phyloP scores from a whole-genome alignment of 1,139 yeast species.

The Zygoascus sp. region DNA sequence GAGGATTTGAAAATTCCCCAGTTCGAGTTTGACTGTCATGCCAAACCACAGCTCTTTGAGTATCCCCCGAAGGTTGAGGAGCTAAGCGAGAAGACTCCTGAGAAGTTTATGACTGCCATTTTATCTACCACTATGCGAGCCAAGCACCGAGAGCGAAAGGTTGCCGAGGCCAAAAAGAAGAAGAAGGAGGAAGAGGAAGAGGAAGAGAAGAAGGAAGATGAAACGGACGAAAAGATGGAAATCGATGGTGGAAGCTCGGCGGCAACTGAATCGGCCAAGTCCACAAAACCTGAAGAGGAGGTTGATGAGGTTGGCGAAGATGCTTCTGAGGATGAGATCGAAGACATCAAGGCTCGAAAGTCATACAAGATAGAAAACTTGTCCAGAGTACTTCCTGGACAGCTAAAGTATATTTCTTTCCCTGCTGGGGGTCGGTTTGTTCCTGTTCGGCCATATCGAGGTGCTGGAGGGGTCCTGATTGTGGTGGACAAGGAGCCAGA shows the following conservation, averaged over 20 bases:
- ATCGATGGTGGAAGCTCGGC: slow-evolving; percentile 25
- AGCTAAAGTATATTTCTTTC: slow-evolving; percentile 77
- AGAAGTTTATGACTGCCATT: slow-evolving; percentile 88
- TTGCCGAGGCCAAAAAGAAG: slow-evolving; percentile 46
- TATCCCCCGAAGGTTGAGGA: slow-evolving; percentile 90
- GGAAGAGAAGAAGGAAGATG: slow-evolving; percentile 23
- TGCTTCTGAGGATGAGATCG: slow-evolving; percentile 22
- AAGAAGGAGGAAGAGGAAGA: slow-evolving; percentile 38
- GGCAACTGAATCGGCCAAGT: slow-evolving; percentile 28
- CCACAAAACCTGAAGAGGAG: slow-evolving; percentile 18
- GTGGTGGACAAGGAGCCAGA: slow-evolving; percentile 66
- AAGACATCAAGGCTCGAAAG: slow-evolving; percentile 22
- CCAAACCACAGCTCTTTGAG: slow-evolving; percentile 73
- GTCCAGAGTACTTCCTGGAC: slow-evolving; percentile 89
- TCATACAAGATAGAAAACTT: slow-evolving; percentile 64
- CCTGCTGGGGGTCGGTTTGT: slow-evolving; percentile 68
- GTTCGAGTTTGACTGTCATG: slow-evolving; percentile 74
- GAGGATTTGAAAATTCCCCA: slow-evolving; percentile 84
- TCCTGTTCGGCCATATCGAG: slow-evolving; percentile 78
- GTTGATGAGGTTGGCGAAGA: slow-evolving; percentile 27
- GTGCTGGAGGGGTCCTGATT: slow-evolving; percentile 77
- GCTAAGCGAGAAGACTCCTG: slow-evolving; percentile 76
- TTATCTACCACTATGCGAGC: slow-evolving; percentile 91
- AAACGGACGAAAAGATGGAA: slow-evolving; percentile 20
- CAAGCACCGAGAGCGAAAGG: slow-evolving; percentile 82